A percentile compares a stretch with the other conserved stretches of the same genome.
Evolutionary conservation across 257 asterid genomes (phyloP).

Genomic region (Rubia yunnanensis): DNA sequence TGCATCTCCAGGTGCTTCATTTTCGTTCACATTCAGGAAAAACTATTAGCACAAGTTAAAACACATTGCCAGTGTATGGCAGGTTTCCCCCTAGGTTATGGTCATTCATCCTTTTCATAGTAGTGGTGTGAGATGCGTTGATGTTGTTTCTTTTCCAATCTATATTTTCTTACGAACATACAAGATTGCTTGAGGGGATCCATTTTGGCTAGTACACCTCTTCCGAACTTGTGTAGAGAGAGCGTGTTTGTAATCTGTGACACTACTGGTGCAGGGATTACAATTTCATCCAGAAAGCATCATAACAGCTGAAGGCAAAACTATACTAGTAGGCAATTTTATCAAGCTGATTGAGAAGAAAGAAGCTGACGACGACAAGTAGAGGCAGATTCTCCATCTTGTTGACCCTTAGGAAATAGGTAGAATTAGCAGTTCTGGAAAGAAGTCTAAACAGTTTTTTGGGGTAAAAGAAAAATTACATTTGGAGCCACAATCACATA

Average conservation of each 20-base stretch:
- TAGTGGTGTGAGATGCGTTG: neutral
- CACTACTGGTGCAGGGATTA: slow-evolving; percentile 54
- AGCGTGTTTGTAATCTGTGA: neutral
- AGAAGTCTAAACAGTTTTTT: neutral
- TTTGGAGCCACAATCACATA: no score
- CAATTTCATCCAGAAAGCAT: slow-evolving; percentile 91
- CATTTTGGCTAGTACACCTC: neutral
- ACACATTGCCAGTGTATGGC: neutral
- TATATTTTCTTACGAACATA: neutral
- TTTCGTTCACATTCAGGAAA: neutral
- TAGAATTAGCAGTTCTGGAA: no score
- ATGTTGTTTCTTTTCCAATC: neutral
- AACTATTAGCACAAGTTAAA: neutral
- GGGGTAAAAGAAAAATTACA: neutral
- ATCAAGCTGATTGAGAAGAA: slow-evolving; percentile 56
- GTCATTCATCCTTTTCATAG: neutral
- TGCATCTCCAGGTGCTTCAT: slow-evolving; percentile 53
- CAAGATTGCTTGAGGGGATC: neutral
- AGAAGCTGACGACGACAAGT: slow-evolving; percentile 41
- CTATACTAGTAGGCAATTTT: slow-evolving; percentile 60
- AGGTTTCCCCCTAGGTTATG: neutral
- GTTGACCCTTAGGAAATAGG: neutral
- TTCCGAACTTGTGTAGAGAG: neutral
- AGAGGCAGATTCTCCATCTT: slow-evolving; percentile 8
- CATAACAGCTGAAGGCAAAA: slow-evolving; percentile 66